Conservation (phyloP, 345 rosid species). For the Eucalyptus camaldulensis region DNA sequence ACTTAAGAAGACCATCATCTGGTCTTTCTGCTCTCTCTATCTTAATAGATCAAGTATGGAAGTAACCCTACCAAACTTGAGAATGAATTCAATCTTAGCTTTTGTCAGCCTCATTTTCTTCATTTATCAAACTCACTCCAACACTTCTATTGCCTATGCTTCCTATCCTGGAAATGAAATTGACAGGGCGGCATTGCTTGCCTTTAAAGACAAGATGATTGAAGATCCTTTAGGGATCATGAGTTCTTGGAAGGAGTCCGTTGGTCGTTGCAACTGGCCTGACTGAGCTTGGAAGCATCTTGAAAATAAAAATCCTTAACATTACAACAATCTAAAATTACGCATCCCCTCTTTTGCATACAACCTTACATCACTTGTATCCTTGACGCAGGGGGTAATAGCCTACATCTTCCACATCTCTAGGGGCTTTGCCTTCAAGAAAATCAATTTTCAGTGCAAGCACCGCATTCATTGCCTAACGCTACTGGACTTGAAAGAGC, state of each 20-base stretch:
- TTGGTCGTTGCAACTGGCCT: neutral
- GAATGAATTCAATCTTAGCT: neutral
- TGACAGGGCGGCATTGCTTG: neutral
- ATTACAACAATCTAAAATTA: accelerated
- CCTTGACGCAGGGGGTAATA: neutral
- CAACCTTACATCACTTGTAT: neutral
- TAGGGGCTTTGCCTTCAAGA: neutral
- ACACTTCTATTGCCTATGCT: neutral
- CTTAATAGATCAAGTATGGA: neutral
- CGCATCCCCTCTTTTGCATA: neutral
- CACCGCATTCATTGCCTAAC: neutral
- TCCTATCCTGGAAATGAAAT: neutral
- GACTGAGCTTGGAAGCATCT: neutral
- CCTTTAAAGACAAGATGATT: neutral
- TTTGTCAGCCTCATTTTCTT: neutral
- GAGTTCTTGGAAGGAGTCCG: neutral
- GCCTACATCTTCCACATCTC: neutral
- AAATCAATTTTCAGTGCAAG: neutral
- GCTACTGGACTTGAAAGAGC: neutral
- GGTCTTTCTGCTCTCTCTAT: neutral
- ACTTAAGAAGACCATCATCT: neutral
- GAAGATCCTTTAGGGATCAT: neutral
- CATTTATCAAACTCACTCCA: neutral
- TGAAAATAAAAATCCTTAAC: neutral
- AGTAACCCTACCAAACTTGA: neutral